phyloP scores from a whole-genome alignment of 2,329 filamentous ascomycete species.

The Exophiala sp. region DNA sequence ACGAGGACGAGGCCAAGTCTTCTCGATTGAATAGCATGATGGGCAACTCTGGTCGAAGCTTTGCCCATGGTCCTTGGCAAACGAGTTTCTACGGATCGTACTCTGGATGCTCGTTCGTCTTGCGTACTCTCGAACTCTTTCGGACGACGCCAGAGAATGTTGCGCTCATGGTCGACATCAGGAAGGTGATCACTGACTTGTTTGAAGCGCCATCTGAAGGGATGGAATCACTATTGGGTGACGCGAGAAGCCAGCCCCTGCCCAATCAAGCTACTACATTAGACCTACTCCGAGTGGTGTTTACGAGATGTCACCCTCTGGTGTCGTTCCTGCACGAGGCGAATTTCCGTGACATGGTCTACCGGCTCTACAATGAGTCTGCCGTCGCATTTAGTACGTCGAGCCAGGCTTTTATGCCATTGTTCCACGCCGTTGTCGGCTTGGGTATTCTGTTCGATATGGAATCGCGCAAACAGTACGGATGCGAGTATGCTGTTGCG shows the following conservation, averaged over 20 bases:
- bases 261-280: slow-evolving; percentile 12
- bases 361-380: slow-evolving; percentile 13
- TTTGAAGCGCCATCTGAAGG: slow-evolving; percentile 16
- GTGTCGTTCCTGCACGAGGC: slow-evolving; percentile 21
- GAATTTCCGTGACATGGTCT: slow-evolving; percentile 19
- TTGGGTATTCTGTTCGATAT: slow-evolving; percentile 18
- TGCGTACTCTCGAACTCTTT: slow-evolving; percentile 22
- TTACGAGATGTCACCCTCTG: slow-evolving; percentile 19
- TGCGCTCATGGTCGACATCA: slow-evolving; percentile 1
- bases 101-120: slow-evolving; percentile 19
- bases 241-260: slow-evolving; percentile 6
- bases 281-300: slow-evolving; percentile 14
- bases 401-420: slow-evolving; percentile 11
- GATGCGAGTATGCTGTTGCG: slow-evolving; percentile 16
- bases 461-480: slow-evolving; percentile 10
- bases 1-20: slow-evolving; percentile 4
- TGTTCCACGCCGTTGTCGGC: slow-evolving; percentile 21
- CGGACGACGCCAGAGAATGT: slow-evolving; percentile 7
- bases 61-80: slow-evolving; percentile 10
- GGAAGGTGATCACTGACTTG: slow-evolving; percentile 9
- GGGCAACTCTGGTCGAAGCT: slow-evolving; percentile 8
- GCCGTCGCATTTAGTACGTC: slow-evolving; percentile 5
- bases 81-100: slow-evolving; percentile 19
- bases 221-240: neutral
- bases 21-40: slow-evolving; percentile 20